Percentiles rank a stretch among this genome's conserved stretches.
These are phyloP conservation scores for Mortierella hygrophila DNA, from an alignment of 192 early-diverging fungal species.

Conservation along the genomic window DNA sequence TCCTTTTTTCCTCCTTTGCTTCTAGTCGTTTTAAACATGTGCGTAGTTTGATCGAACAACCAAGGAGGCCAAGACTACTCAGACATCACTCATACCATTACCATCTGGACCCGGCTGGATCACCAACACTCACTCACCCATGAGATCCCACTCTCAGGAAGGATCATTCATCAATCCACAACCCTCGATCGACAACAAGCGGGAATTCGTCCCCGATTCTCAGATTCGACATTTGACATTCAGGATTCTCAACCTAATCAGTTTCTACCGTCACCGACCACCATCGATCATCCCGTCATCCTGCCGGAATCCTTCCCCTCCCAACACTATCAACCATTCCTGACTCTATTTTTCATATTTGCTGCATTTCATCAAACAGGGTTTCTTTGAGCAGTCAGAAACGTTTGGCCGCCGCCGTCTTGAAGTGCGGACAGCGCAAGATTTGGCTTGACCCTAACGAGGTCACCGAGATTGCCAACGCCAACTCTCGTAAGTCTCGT, in stretches of 20 bases:
- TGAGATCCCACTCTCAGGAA: background rate
- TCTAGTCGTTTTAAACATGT: conserved; percentile 50
- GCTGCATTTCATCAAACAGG: conserved; percentile 56
- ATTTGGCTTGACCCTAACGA: conserved; percentile 99
- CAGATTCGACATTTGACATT: conserved; percentile 32
- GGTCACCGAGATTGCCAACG: conserved; percentile 92
- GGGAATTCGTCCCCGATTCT: background rate
- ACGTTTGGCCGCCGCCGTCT: conserved; percentile 95
- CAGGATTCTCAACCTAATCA: conserved; percentile 7
- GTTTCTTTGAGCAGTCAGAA: conserved; percentile 90
- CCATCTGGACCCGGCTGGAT: conserved; percentile 4
- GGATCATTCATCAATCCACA: conserved; percentile 5
- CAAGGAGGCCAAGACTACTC: background rate
- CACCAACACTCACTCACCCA: background rate
- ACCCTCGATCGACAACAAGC: conserved; percentile 1
- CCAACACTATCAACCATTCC: background rate
- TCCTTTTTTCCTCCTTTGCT: conserved; percentile 49
- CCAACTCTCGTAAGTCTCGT: conserved; percentile 93
- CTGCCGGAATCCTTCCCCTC: background rate
- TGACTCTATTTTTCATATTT: conserved; percentile 4
- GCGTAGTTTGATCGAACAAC: conserved; percentile 21
- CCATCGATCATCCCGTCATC: conserved; percentile 1
- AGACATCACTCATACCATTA: background rate
- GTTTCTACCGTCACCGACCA: background rate
- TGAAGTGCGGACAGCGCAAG: conserved; percentile 98